These are phyloP conservation scores for Neophaeococcomyces mojaviensis DNA, from an alignment of 2,329 filamentous ascomycete species.

Conservation along the genomic window DNA sequence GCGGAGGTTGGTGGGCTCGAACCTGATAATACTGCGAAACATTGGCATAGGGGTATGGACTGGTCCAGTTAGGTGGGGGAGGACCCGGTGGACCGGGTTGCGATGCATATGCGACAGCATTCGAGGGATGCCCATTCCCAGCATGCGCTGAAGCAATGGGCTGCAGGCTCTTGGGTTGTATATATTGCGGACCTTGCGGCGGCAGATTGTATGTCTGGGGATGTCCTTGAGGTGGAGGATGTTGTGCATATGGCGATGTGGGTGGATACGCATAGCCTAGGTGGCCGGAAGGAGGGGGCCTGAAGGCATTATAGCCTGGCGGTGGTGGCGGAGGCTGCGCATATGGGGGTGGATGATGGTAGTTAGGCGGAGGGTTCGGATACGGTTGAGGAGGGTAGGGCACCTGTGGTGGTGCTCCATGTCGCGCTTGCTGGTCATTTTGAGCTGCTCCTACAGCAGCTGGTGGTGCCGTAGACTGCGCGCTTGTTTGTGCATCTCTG, in stretches of 20 bases:
- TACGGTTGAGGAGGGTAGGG: background rate
- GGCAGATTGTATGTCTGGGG: background rate
- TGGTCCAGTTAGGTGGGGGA: background rate
- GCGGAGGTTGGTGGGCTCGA: background rate
- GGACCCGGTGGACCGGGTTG: background rate
- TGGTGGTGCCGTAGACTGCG: no score
- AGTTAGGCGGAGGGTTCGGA: background rate
- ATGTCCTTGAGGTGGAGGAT: background rate
- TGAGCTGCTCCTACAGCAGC: no score
- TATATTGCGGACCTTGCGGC: background rate
- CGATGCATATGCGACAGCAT: background rate
- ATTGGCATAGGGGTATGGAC: background rate
- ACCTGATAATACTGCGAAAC: background rate
- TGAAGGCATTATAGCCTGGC: no score
- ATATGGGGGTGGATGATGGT: background rate
- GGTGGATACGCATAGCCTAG: no score
- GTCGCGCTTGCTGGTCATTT: background rate
- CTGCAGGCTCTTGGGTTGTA: no score
- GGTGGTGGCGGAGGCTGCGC: background rate
- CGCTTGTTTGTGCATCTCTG: no score
- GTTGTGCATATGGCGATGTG: background rate
- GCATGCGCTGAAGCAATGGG: no score
- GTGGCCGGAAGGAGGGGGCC: background rate
- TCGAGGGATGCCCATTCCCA: background rate
- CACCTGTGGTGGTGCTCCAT: background rate